Evolutionary conservation across 352 stramenopile species (phyloP), one percentile per base, ranked within the genome.

Genomic region (Discostella stelligera): DNA sequence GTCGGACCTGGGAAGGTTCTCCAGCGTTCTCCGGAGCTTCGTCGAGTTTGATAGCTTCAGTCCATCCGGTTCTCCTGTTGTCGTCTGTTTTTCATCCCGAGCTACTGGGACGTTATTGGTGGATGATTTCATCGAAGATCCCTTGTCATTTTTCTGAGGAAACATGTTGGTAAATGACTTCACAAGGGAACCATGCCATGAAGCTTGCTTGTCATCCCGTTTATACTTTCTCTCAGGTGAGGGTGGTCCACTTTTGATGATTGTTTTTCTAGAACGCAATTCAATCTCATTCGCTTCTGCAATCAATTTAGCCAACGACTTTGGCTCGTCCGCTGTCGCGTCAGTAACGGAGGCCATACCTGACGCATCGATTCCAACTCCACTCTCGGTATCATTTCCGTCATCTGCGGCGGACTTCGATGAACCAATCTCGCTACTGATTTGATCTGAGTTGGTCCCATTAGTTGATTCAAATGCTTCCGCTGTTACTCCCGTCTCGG

Each of bases 1-100:
- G 56, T 85, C 78, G 16, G 61, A 76, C 61, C 81, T 82, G 14
- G 78, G 78, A n/a, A 84, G 55, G 25, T 80, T 58, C 32, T 41
- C 73, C 18, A 66, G 67, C 21, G 50, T 14, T 23, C 73, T 58
- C 0, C 58, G 39, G 16, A 48, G 61, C 11, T 58, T 66, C 13
- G 44, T 25, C 13, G 79, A 66, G 20, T 80, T 63, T 25, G 71
- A 74, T 58, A 78, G 76, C 7, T 74, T 71, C 37, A 79, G 77
- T 30, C 64, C 77, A 67, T 72, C 63, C 21, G 67, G 14, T 7
- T 69, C 39, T 32, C 10, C 14, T 9, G 46, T 0, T 55, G 52
- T 74, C 27, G 37, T 49, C 27, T 74, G 14, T 18, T 54, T 58
- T 46, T 18, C 16, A 23, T 44, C 27, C n/a, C n/a, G 27, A 32